phyloP scores from a whole-genome alignment of 257 asterid genomes.

The Lavandula angustifolia region DNA sequence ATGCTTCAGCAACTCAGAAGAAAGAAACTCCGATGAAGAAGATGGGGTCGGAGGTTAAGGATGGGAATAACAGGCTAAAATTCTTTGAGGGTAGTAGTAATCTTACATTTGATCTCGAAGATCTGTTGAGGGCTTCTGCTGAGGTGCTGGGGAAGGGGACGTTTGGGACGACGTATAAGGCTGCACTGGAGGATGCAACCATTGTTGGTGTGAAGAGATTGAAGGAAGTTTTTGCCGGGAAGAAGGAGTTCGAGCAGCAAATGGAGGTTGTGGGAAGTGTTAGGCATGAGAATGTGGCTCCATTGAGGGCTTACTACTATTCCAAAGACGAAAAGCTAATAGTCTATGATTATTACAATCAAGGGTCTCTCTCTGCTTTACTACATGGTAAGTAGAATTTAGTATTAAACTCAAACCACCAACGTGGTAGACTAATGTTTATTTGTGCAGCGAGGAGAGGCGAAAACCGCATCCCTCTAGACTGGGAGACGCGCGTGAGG shows the following conservation, averaged over 20 bases:
- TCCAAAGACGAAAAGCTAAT: slow-evolving; percentile 81
- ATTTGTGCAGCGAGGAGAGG: slow-evolving; percentile 51
- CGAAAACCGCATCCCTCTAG: slow-evolving; percentile 43
- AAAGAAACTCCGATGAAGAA: slow-evolving; percentile 40
- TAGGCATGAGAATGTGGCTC: slow-evolving; percentile 59
- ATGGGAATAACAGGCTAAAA: slow-evolving; percentile 44
- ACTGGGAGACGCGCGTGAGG: slow-evolving; percentile 58
- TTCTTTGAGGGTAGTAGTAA: slow-evolving; percentile 66
- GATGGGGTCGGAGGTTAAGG: slow-evolving; percentile 35
- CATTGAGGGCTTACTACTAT: slow-evolving; percentile 70
- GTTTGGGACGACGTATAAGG: slow-evolving; percentile 69
- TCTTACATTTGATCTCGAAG: slow-evolving; percentile 77
- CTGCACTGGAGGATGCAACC: slow-evolving; percentile 69
- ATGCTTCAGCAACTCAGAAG: slow-evolving; percentile 19
- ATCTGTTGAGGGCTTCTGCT: slow-evolving; percentile 77
- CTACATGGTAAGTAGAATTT: slow-evolving; percentile 42
- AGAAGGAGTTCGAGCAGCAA: slow-evolving; percentile 68
- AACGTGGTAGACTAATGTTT: not conserved
- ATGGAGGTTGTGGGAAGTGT: slow-evolving; percentile 66
- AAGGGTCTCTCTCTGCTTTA: slow-evolving; percentile 41
- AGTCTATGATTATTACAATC: slow-evolving; percentile 64
- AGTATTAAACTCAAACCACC: slow-evolving; percentile 5
- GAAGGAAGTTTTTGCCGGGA: slow-evolving; percentile 60
- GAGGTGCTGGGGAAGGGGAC: slow-evolving; percentile 87
- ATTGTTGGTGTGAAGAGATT: slow-evolving; percentile 66